Base-by-base conservation (phyloP, 805 yeast genomes). In the Ogataea trehaloabstinens region DNA sequence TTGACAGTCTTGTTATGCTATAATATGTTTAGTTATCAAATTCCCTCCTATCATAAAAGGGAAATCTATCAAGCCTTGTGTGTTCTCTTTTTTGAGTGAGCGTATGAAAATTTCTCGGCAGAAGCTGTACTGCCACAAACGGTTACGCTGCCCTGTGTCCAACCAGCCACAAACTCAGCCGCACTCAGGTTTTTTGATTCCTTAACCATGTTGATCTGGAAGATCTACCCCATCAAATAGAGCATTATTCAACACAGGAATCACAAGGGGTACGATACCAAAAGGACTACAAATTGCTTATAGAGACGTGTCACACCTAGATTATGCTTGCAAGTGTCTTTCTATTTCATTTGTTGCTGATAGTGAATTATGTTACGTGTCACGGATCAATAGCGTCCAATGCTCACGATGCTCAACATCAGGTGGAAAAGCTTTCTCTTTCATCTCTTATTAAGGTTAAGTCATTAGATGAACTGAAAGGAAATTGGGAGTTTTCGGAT, bases 401-500 rank as follows among this genome's bases (percentile, higher is more conserved):
- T 33, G 10, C 8, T 10, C 16, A 11, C 22, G 42, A 37, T 30
- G 35, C 42, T 13, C 40, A 37, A 6, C 42, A 35, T 11, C 29
- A 21, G 3, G 31, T 36, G n/a, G 35, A 34, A 10, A 39, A 28
- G 4, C 35, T 55, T 10, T 57, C 64, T 4, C 21, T 61, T 17
- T 57, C 61, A 5, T 48, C 58, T 27, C 43, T 61, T 24, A 50
- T 54, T 2, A 28, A 45, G 3, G 42, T 60, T 10, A 27, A 48
- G 11, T 39, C 55, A 10, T 22, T 50, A 5, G 49, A 46, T 18
- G 55, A 55, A 20, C 20, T 61, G 80, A 83, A 30, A 53, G 62
- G 62, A n/a, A 64, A 54, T 36, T 79, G 81, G 77, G 52, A 53
- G 5, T 46, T 62, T 7, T 44, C 44, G 19, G 79, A 68, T 2